Base-by-base conservation (phyloP, 495 filamentous ascomycete species). In the Penicillium malachiteum region DNA sequence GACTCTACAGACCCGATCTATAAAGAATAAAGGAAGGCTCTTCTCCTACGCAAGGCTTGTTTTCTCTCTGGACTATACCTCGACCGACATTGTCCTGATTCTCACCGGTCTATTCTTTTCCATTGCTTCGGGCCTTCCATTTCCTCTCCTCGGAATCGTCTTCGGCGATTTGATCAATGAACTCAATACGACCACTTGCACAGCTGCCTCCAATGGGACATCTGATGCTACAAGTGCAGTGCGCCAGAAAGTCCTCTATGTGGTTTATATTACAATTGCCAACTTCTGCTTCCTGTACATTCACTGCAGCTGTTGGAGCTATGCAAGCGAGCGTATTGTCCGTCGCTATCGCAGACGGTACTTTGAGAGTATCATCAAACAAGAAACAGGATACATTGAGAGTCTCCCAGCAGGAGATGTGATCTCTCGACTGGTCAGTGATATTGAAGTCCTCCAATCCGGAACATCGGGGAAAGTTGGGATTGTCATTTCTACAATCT, bases 381-480 rank as follows among this genome's bases (percentile, higher is more conserved):
- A 87, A 64, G 83, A 86, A 52, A 75, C 80, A 1, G 71, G 77
- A 0, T 87, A 81, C 57, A 84, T 86, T 54, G 85, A 88, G 33
- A 56, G 60, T 7, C 52, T 76, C 1, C 73, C 80, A 3, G 68
- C 79, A 0, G 79, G 81, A 1, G 82, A 87, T 70, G 82, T 86
- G 4, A 75, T 80, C 10, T 80, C 80, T 2, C 73, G 83, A 9
- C 67, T 88, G 17, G 82, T 76, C 11, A 74, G 72, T 31, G 84
- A 88, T 55, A 80, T 86, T 33, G 76, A 81, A 42, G 75, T 78
- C 1, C 77, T 87, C 43, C 81, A 81, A 52, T 77, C 78, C 2
- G 85, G 85, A 12, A 86, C 84, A 5, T 82, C 80, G 0, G 84
- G 87, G 63, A 88, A 88, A 62, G 83, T 86, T 9, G 84, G 84